A percentile compares a stretch with the other conserved stretches of the same genome.
phyloP scores from a whole-genome alignment of 139 green algal species.

The Volvox reticuliferus region DNA sequence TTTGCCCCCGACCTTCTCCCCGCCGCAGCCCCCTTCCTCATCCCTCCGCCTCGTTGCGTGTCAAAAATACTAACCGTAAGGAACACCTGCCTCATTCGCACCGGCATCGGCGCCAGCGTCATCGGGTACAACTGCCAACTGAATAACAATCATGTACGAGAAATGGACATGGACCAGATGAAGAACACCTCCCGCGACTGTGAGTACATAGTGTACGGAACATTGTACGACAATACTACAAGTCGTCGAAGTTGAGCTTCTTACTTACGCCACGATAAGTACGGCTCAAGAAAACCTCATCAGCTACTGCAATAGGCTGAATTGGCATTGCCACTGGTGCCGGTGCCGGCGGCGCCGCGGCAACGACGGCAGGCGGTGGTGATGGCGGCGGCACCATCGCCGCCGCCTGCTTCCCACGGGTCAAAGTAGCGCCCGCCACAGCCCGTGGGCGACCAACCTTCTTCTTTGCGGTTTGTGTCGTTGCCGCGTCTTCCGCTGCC shows the following conservation, averaged over 20 bases:
- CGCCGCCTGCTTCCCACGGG: neutral
- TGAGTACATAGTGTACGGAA: no score
- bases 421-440: neutral
- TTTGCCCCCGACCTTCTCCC: no score
- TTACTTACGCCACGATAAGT: constrained; percentile 41
- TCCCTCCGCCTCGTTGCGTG: no score
- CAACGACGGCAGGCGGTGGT: neutral
- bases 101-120: no score
- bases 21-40: no score
- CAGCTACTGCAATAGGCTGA: neutral
- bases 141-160: no score
- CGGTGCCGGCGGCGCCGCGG: neutral
- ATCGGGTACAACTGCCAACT: no score
- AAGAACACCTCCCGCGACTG: no score
- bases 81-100: no score
- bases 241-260: constrained; percentile 35
- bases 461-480: neutral
- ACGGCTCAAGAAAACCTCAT: constrained; percentile 30
- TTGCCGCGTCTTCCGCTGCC: neutral
- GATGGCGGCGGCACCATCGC: neutral
- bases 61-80: no score
- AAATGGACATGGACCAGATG: no score
- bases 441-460: neutral
- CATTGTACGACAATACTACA: neutral
- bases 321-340: neutral